Base-by-base conservation (phyloP, 2,329 filamentous ascomycete species). In the Diaporthe capsici region DNA sequence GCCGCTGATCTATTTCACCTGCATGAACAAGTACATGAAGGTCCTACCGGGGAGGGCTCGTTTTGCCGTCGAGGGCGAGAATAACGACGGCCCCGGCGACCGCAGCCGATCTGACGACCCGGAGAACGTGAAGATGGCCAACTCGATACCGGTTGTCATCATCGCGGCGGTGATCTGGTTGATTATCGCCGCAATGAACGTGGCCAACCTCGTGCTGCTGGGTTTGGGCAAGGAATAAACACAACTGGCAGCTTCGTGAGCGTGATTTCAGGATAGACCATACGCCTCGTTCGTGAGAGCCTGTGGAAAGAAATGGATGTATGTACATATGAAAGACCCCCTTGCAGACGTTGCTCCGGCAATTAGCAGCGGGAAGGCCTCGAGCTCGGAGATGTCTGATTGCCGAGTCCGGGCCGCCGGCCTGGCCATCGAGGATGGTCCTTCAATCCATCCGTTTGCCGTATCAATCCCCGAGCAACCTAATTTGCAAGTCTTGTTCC, bases 1-100 rank as follows among this genome's bases (percentile, higher is more conserved):
- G 1, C 95, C 95, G 2, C 85, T 98, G 44, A 93, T 98, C 74
- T 97, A 94, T 84, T 97, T 97, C 80, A 98, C 95, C 0, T 94
- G 93, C 79, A 89, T 93, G 58, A 90, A 92, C 78, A 91, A 91
- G 81, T 97, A 93, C 84, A 98, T 98, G 95, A 94, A 91, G 12
- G 93, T 94, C 8, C 82, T 84, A 74, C 84, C 88, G 2, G 87
- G 88, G 47, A 81, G 82, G 34, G 84, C 85, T 9, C 80, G 83
- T 15, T 83, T 83, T 72, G 79, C 80, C 2, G 76, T 76, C 57
- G 70, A 71, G n/a, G 74, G 73, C 20, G 79, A 77, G 8, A 77
- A 82, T 25, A 79, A n/a, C n/a, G 77, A 42, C 37, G 28, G 8
- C 39, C 17, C 3, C 49, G 25, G 42, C 22, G 39, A 71, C 15